Conservation (phyloP, 768 basidiomycete species). For the Naganishia onofrii region DNA sequence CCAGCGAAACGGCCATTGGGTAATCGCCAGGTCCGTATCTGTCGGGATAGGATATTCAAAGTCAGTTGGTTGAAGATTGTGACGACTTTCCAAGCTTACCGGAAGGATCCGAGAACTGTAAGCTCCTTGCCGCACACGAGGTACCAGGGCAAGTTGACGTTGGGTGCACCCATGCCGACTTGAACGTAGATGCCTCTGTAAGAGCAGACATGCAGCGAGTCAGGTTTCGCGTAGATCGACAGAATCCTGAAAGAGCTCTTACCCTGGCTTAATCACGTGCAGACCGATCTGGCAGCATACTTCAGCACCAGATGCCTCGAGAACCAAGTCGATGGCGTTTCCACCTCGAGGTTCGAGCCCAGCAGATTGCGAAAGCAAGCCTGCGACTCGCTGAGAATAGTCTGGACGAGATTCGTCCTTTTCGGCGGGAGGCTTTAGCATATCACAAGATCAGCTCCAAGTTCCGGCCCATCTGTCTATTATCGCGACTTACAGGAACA, state of each 20-base stretch:
- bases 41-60: background rate
- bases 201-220: slow-evolving; percentile 58
- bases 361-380: slow-evolving; percentile 64
- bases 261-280: slow-evolving; percentile 68
- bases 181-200: slow-evolving; percentile 53
- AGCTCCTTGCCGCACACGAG: slow-evolving; percentile 74
- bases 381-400: slow-evolving; percentile 72
- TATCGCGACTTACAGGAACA: slow-evolving; percentile 40
- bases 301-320: slow-evolving; percentile 91
- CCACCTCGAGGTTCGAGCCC: slow-evolving; percentile 69
- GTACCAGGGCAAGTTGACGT: slow-evolving; percentile 71
- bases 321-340: slow-evolving; percentile 73
- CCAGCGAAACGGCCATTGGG: slow-evolving; percentile 77
- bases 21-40: slow-evolving; percentile 69
- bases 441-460: background rate
- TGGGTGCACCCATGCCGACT: slow-evolving; percentile 82
- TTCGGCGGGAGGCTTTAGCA: slow-evolving; percentile 60
- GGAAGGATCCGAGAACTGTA: slow-evolving; percentile 83
- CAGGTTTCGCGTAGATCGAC: slow-evolving; percentile 35
- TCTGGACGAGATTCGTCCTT: slow-evolving; percentile 64
- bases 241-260: slow-evolving; percentile 21
- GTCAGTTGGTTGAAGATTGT: background rate
- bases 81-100: slow-evolving; percentile 53
- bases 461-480: background rate
- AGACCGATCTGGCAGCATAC: slow-evolving; percentile 84